Evolutionary conservation across 2,329 filamentous ascomycete genomes (phyloP).

Genomic region (Cladosporium sphaerospermum): DNA sequence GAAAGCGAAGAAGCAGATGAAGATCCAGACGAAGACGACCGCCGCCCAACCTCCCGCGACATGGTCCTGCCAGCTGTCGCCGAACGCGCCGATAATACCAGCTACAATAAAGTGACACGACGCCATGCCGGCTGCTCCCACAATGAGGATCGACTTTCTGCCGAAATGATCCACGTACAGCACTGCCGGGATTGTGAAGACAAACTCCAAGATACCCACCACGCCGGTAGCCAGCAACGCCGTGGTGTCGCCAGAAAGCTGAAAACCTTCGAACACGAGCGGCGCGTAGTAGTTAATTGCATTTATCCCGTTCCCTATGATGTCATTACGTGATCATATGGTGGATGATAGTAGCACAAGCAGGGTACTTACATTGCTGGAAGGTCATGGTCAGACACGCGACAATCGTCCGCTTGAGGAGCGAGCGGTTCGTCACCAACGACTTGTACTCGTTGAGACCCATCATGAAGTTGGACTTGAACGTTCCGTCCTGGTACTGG

Average conservation of each 20-base stretch:
- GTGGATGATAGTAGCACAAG: no score
- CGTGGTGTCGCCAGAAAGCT: conserved; percentile 13
- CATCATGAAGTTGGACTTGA: conserved; percentile 55
- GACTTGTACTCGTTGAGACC: conserved; percentile 62
- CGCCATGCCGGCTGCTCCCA: not conserved
- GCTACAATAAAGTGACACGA: not conserved
- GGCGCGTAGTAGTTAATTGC: not conserved
- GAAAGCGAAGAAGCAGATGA: conserved; percentile 67
- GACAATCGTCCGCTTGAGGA: conserved; percentile 61
- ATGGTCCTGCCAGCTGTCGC: not conserved
- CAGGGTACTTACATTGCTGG: conserved; percentile 41
- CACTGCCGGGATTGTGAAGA: conserved; percentile 59
- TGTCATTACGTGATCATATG: no score
- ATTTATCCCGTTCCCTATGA: not conserved
- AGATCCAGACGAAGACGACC: conserved; percentile 65
- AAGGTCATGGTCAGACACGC: conserved; percentile 44
- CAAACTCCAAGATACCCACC: conserved; percentile 61
- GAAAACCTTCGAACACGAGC: not conserved
- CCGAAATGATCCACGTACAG: conserved; percentile 61
- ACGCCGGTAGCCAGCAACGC: conserved; percentile 62
- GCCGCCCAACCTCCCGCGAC: conserved; percentile 62
- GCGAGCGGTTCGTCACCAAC: conserved; percentile 58
- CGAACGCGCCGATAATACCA: not conserved
- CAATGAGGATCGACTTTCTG: conserved; percentile 48
- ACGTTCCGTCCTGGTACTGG: conserved; percentile 52